Evolutionary conservation across 78 protist species (phyloP), one percentile per base, ranked within the genome.

Genomic region (Polysphondylium violaceum): DNA sequence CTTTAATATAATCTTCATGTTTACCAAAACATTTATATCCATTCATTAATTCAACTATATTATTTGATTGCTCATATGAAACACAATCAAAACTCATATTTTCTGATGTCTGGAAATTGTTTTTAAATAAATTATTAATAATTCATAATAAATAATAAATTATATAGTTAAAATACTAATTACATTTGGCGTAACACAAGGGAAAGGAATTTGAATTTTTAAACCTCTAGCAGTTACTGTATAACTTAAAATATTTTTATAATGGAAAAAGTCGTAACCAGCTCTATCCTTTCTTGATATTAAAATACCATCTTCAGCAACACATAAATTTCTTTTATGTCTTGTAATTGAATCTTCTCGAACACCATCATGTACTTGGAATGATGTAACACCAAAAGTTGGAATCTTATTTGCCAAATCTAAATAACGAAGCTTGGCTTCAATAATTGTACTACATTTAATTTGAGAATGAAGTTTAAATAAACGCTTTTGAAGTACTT

Each of bases 371-470:
- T 16, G 43, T 8, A 83, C 78, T 58, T 69, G 33, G 60, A 83
- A 83, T 41, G 90, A 41, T 0, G 90, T 69, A 14, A 67, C 77
- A 83, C 90, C 90, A 69, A 69, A 83, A 0, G 90, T 83, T 69
- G 90, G 90, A 59, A 83, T 83, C 65, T 83, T 83, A 59, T 83
- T 83, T 5, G 90, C 38, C 25, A 83, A 63, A 71, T 83, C 90
- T 3, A 83, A 40, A 44, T 83, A 83, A 14, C 90, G 40, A 29
- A 83, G 72, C 29, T 69, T 83, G 4, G 90, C 90, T 43, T 83
- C 90, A 69, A 69, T 69, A 31, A 12, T 27, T 3, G 72, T n/a
- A 40, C 23, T 69, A 69, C 90, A 83, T 43, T 83, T 67, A 40
- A 83, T 83, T 43, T 83, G 90, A 40, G 67, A 43, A 53, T 69